phyloP scores from a whole-genome alignment of 352 stramenopile genomes.

The Plasmopara muralis region DNA sequence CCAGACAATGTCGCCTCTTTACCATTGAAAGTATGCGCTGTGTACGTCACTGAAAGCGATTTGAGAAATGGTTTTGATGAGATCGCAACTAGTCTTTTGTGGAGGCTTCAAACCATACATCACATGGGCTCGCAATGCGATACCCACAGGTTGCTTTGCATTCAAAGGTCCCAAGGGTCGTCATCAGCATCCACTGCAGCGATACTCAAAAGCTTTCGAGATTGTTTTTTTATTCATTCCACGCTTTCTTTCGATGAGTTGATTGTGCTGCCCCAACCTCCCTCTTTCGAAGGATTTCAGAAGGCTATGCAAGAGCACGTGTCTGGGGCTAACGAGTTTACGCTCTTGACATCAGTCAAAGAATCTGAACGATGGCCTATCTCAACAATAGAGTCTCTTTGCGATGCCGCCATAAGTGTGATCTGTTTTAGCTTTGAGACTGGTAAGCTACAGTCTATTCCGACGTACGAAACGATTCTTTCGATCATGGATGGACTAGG shows the following conservation, averaged over 20 bases:
- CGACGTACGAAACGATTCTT: slow-evolving; percentile 6
- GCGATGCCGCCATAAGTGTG: slow-evolving; percentile 8
- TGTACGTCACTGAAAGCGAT: slow-evolving; percentile 26
- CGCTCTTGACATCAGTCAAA: slow-evolving; percentile 20
- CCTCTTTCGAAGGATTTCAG: slow-evolving; percentile 22
- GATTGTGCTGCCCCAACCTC: slow-evolving; percentile 10
- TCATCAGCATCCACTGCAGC: slow-evolving; percentile 2
- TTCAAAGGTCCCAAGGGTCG: slow-evolving; percentile 12
- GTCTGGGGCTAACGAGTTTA: slow-evolving; percentile 15
- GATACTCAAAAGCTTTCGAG: slow-evolving; percentile 14
- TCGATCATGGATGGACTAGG: slow-evolving; percentile 18
- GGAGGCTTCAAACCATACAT: slow-evolving; percentile 24
- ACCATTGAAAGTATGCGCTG: slow-evolving; percentile 21
- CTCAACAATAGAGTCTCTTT: slow-evolving; percentile 4
- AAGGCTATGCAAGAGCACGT: slow-evolving; percentile 13
- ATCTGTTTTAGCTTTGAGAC: slow-evolving; percentile 2
- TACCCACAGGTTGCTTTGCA: slow-evolving; percentile 25
- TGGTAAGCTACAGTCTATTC: slow-evolving; percentile 4
- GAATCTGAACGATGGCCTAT: slow-evolving; percentile 19
- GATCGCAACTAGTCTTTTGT: slow-evolving; percentile 11
- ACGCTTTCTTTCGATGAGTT: slow-evolving; percentile 13
- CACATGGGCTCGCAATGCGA: slow-evolving; percentile 18
- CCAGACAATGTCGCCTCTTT: neutral
- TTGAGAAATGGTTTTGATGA: slow-evolving; percentile 5
- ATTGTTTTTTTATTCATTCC: slow-evolving; percentile 11